Conservation (phyloP, 768 basidiomycete species). For the Fomitopsis serialis region DNA sequence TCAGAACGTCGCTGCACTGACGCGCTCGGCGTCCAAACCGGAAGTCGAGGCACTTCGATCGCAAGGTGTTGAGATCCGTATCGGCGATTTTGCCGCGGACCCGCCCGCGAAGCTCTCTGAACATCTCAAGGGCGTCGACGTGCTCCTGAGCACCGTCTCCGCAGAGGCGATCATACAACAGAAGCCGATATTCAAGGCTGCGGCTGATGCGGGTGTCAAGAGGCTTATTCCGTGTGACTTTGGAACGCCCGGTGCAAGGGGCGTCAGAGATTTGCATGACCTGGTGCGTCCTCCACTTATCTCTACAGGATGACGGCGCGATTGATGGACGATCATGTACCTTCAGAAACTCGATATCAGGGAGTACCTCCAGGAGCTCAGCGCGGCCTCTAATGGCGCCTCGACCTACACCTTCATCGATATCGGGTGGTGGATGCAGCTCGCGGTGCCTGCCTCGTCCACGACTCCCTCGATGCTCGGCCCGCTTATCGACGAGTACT, state of each 20-base stretch:
- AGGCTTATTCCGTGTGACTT: constrained; percentile 22
- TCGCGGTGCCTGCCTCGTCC: constrained; percentile 4
- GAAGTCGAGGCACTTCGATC: neutral
- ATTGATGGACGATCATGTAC: neutral
- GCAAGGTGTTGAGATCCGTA: constrained; percentile 7
- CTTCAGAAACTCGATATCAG: constrained; percentile 25
- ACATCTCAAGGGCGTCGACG: constrained; percentile 13
- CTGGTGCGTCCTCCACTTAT: neutral
- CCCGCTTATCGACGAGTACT: constrained; percentile 4
- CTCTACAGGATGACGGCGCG: neutral
- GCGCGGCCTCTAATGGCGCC: constrained; percentile 2
- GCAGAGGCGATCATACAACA: constrained; percentile 6
- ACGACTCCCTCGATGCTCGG: neutral
- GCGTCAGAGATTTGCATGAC: constrained; percentile 11
- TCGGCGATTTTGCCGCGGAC: constrained; percentile 2
- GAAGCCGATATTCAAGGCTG: constrained; percentile 12
- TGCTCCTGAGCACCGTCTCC: constrained; percentile 12
- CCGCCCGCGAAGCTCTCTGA: constrained; percentile 8
- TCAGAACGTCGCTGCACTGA: constrained; percentile 9
- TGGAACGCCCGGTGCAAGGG: constrained; percentile 10
- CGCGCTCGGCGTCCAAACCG: constrained; percentile 15
- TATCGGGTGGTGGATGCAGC: constrained; percentile 28
- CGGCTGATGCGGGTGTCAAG: constrained; percentile 15
- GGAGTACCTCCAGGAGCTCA: constrained; percentile 19
- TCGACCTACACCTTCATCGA: constrained; percentile 26